Percentiles rank a stretch among this genome's conserved stretches.
phyloP scores from a whole-genome alignment of 495 filamentous ascomycete species.

The Bombardia bombarda region DNA sequence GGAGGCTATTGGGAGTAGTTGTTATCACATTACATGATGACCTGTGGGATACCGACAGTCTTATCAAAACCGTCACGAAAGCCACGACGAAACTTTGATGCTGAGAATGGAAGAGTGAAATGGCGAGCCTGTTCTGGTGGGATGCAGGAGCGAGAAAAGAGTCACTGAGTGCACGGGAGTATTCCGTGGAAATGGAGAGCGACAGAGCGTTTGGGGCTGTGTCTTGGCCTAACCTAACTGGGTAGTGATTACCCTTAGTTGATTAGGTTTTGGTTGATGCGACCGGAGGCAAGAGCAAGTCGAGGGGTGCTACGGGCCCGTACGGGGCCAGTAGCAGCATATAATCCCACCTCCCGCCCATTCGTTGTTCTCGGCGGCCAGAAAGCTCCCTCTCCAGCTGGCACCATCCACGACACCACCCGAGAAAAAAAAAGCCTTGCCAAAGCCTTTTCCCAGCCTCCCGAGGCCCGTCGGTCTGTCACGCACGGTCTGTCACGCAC shows the following conservation, averaged over 20 bases:
- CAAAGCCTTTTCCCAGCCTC: background rate
- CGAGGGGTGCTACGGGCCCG: slow-evolving; percentile 2
- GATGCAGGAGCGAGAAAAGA: background rate
- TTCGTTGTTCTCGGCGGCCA: slow-evolving; percentile 6
- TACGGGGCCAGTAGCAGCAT: no score
- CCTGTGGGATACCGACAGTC: background rate
- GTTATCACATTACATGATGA: slow-evolving; percentile 9
- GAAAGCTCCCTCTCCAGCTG: background rate
- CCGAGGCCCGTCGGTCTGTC: background rate
- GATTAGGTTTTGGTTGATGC: slow-evolving; percentile 6
- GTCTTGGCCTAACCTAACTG: slow-evolving; percentile 12
- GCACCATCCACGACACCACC: background rate
- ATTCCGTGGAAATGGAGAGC: no score
- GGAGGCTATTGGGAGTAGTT: no score
- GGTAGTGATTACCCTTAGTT: slow-evolving; percentile 4
- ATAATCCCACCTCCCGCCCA: slow-evolving; percentile 1
- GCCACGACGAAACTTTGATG: background rate
- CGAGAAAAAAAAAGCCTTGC: background rate
- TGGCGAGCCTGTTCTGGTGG: background rate
- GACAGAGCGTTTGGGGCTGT: slow-evolving; percentile 10
- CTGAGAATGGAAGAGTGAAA: background rate
- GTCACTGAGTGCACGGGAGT: background rate
- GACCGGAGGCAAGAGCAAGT: background rate
- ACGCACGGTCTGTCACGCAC: background rate
- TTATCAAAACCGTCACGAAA: background rate